A percentile compares a stretch with the other conserved stretches of the same genome.
phyloP scores from a whole-genome alignment of 129 eudicot genomes.

The Ambrosia trifida region DNA sequence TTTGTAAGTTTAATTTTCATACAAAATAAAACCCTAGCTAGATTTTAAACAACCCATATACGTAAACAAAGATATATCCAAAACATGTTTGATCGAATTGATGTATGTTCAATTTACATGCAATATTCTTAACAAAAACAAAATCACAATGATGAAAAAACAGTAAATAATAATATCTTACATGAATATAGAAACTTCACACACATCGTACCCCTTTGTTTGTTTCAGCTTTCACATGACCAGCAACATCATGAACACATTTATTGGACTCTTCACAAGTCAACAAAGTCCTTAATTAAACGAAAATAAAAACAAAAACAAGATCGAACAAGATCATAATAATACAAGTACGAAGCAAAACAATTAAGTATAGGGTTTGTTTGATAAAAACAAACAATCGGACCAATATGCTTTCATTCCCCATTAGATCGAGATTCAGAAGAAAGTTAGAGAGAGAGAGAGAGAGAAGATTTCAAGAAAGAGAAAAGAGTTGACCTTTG shows the following conservation, averaged over 20 bases:
- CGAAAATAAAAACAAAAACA: not conserved
- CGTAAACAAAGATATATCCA: not conserved
- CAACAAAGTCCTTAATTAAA: slow-evolving; percentile 18
- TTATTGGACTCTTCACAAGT: slow-evolving; percentile 20
- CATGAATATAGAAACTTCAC: slow-evolving; percentile 25
- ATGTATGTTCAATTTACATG: slow-evolving; percentile 24
- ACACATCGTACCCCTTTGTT: slow-evolving; percentile 28
- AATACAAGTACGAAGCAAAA: not conserved
- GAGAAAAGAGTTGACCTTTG: slow-evolving; percentile 39
- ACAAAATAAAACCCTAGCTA: slow-evolving; percentile 15
- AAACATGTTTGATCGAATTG: slow-evolving; percentile 2
- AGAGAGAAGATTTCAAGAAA: slow-evolving; percentile 15
- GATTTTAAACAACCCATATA: not conserved
- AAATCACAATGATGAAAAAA: slow-evolving; percentile 22
- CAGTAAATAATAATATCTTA: slow-evolving; percentile 12
- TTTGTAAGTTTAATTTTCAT: not conserved
- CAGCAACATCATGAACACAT: slow-evolving; percentile 22
- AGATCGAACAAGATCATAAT: not conserved
- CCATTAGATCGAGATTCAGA: slow-evolving; percentile 33
- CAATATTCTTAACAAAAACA: slow-evolving; percentile 14
- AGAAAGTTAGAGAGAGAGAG: slow-evolving; percentile 6
- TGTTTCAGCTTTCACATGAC: slow-evolving; percentile 35
- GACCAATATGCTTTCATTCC: slow-evolving; percentile 46
- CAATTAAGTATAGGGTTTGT: slow-evolving; percentile 33
- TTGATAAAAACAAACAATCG: slow-evolving; percentile 45